These are phyloP conservation scores for Wickerhamiella occidentalis DNA, from an alignment of 805 yeast species.

Conservation along the genomic window DNA sequence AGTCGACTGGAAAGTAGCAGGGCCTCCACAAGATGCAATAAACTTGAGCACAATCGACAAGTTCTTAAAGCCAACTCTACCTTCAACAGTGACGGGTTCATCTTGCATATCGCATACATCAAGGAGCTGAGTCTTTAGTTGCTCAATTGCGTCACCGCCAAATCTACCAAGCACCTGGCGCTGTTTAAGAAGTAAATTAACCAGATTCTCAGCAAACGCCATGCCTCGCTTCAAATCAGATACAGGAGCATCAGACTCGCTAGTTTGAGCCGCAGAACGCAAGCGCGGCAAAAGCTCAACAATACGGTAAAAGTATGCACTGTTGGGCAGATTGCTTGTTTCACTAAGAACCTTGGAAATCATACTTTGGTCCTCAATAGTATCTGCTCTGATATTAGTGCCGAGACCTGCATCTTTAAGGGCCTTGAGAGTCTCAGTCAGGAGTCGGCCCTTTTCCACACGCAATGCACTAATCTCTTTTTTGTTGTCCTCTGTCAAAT, in stretches of 20 bases:
- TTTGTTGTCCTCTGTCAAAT: slow-evolving; percentile 59
- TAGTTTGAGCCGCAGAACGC: slow-evolving; percentile 47
- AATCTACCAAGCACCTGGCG: slow-evolving; percentile 13
- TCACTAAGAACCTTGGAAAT: slow-evolving; percentile 51
- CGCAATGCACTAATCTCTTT: slow-evolving; percentile 58
- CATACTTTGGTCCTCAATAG: slow-evolving; percentile 48
- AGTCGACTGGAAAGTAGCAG: neutral
- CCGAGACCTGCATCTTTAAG: slow-evolving; percentile 67
- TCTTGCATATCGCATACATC: neutral
- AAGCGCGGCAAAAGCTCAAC: slow-evolving; percentile 73
- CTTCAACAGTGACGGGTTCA: neutral
- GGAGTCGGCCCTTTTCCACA: slow-evolving; percentile 64
- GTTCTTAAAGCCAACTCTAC: neutral
- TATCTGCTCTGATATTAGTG: slow-evolving; percentile 50
- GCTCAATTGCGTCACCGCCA: slow-evolving; percentile 2
- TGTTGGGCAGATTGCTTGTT: slow-evolving; percentile 33
- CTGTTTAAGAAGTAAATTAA: slow-evolving; percentile 39
- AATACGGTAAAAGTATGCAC: slow-evolving; percentile 46
- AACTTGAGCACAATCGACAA: neutral
- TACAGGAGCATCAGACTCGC: slow-evolving; percentile 63
- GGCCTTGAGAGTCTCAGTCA: slow-evolving; percentile 68
- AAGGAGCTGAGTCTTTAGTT: neutral
- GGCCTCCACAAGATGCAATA: neutral
- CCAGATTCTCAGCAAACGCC: slow-evolving; percentile 60
- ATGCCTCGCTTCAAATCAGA: slow-evolving; percentile 64